Percentiles rank a stretch among this genome's conserved stretches.
phyloP scores from a whole-genome alignment of 164 flowering plant genomes.

The Hamamelis virginiana region DNA sequence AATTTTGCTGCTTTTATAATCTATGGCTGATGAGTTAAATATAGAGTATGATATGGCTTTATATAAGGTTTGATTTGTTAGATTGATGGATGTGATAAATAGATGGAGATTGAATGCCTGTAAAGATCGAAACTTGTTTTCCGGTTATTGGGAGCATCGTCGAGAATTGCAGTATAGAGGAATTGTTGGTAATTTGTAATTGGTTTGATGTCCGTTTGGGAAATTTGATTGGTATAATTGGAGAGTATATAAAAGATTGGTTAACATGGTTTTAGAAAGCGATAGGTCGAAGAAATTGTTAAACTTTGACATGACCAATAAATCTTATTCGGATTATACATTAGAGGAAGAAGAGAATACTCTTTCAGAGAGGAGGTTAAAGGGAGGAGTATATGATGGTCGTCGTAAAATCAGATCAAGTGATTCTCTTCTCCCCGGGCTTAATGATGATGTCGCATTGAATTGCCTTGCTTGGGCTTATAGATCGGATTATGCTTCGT shows the following conservation, averaged over 20 bases:
- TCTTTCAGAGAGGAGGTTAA: constrained; percentile 11
- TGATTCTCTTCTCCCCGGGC: constrained; percentile 61
- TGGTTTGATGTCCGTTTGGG: background rate
- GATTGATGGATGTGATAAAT: constrained; percentile 15
- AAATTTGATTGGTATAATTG: constrained; percentile 12
- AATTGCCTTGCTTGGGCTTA: constrained; percentile 50
- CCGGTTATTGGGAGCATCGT: constrained; percentile 13
- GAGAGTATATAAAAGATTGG: constrained; percentile 8
- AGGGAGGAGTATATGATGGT: constrained; percentile 43
- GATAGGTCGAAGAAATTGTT: constrained; percentile 21
- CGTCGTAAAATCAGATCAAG: constrained; percentile 21
- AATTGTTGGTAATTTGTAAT: background rate
- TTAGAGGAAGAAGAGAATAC: constrained; percentile 19
- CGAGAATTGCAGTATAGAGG: background rate
- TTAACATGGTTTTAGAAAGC: constrained; percentile 15
- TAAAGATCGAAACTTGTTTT: constrained; percentile 24
- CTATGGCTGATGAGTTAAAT: too few relatives aligned
- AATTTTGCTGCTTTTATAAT: background rate
- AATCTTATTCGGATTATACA: constrained; percentile 11
- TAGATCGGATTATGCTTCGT: constrained; percentile 51
- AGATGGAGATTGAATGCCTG: constrained; percentile 18
- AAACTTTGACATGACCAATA: constrained; percentile 4
- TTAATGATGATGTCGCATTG: constrained; percentile 53
- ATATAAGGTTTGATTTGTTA: background rate
- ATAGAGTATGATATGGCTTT: background rate